Conservation (phyloP, 2,329 filamentous ascomycete genomes). For the Aureobasidium sp. region DNA sequence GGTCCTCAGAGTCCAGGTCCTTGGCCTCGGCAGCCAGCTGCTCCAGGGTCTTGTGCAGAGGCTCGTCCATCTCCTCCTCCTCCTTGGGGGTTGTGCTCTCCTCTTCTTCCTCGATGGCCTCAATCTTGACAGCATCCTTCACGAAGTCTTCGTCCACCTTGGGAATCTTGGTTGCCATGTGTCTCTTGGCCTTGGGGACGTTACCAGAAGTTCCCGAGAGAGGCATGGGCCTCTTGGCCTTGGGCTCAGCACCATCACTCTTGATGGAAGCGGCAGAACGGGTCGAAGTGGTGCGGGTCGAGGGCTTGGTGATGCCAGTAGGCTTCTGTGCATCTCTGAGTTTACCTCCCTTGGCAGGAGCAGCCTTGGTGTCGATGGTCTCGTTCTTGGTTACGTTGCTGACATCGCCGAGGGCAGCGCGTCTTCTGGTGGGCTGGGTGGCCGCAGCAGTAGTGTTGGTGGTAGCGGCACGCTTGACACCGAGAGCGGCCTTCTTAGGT, state of each 20-base stretch:
- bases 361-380: constrained; percentile 60
- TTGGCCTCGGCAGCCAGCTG: constrained; percentile 41
- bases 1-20: constrained; percentile 76
- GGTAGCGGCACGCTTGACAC: constrained; percentile 38
- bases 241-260: constrained; percentile 39
- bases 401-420: constrained; percentile 82
- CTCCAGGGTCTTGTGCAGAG: constrained; percentile 26
- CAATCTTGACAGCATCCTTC: constrained; percentile 48
- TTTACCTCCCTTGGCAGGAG: constrained; percentile 42
- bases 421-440: constrained; percentile 55
- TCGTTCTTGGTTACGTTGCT: constrained; percentile 88
- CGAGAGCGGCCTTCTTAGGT: constrained; percentile 41
- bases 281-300: constrained; percentile 50
- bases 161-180: constrained; percentile 49
- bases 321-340: constrained; percentile 59
- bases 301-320: constrained; percentile 70
- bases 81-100: constrained; percentile 24
- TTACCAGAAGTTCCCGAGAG: constrained; percentile 62
- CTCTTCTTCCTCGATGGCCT: constrained; percentile 29
- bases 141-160: constrained; percentile 52
- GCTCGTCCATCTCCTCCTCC: constrained; percentile 29
- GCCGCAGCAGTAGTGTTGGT: constrained; percentile 36
- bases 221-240: constrained; percentile 65
- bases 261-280: constrained; percentile 60
- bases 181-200: constrained; percentile 59